Evolutionary conservation across 108 stramenopile genomes (phyloP), one percentile per base, ranked within the genome.

Genomic region (Skeletonema potamos): DNA sequence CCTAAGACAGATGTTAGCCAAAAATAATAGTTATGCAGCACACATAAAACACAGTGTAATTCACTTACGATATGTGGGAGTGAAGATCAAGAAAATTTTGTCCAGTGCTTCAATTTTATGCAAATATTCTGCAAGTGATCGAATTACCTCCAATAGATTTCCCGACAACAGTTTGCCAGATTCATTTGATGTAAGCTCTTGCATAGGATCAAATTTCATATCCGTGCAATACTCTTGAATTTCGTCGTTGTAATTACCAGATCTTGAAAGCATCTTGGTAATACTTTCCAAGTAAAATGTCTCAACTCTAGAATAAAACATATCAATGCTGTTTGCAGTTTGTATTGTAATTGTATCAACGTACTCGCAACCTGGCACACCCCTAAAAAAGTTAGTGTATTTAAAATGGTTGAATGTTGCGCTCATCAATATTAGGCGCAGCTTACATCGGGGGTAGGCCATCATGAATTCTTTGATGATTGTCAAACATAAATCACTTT

Each of bases 321-420:
- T 44, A 71, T 73, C 68, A 2, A 84, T 33, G 27, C 20, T 51
- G 18, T 59, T 30, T 1, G 78, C 78, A 10, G 82, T 79, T 51
- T 84, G 73, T 6, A 84, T 70, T 36, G 77, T 79, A 43, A 84
- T 84, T 5, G 70, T 79, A 33, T 82, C 77, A 30, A 84, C 44
- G 26, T 68, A 54, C 0, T 78, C 78, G 70, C 77, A 79, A 18
- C 79, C 79, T 4, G 73, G 73, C 36, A 80, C 79, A 0, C 64
- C 60, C 24, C 48, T 30, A 46, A 80, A 80, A 41, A 74, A 84
- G 6, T 27, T 29, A 11, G n/a, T 39, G 37, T 84, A 84, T 30
- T 54, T 34, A 8, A 41, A 62, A 72, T 82, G 81, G 36, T 82
- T 56, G 43, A 82, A 82, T 12, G 81, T 76, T 13, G 78, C 77